Base-by-base conservation (phyloP, 1,284 basidiomycete genomes). In the Apiotrichum laibachii region DNA sequence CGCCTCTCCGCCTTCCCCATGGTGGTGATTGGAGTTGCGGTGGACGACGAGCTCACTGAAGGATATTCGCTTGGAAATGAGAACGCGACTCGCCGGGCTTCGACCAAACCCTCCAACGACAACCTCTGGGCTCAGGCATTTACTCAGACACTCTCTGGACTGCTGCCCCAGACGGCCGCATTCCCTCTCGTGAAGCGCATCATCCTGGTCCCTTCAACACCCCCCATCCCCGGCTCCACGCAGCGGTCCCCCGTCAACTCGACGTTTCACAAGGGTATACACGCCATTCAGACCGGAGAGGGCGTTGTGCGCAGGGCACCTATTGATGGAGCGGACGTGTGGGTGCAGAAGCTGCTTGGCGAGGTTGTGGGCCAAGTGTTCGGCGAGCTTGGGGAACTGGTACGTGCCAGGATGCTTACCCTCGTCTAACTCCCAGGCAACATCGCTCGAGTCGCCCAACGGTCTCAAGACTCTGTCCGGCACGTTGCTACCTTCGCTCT, bases 331-430 rank as follows among this genome's bases (percentile, higher is more conserved):
- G 62, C 56, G 0, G 75, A 75, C 18, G 58, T 50, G 37, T 92
- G 92, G 75, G 83, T 94, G 53, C 87, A 88, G 34, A 90, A 89
- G n/a, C 78, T 94, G 33, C 78, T 95, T 49, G 90, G 89, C 16
- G 90, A 91, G 69, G 79, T 94, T 19, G 90, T 90, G 63, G 91
- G 91, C 37, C 85, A 88, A 62, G 85, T 94, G 48, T 80, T 95
- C 34, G 85, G 85, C 37, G 89, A 91, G 72, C 87, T 95, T 64
- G 88, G 89, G 37, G 83, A 84, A 45, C 76, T 93, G 80, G 78
- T 77, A 54, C 52, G 77, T 66, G 16, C 8, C 19, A 5, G 21
- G 13, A 31, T 31, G 5, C 7, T 16, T 8, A 10, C 7, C 19
- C 47, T 11, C 22, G 21, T 26, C 19, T 31, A 35, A 33, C 40